Evolutionary conservation across 1,139 yeast species (phyloP), one percentile per base, ranked within the genome.

Genomic region (Geotrichum candidum): DNA sequence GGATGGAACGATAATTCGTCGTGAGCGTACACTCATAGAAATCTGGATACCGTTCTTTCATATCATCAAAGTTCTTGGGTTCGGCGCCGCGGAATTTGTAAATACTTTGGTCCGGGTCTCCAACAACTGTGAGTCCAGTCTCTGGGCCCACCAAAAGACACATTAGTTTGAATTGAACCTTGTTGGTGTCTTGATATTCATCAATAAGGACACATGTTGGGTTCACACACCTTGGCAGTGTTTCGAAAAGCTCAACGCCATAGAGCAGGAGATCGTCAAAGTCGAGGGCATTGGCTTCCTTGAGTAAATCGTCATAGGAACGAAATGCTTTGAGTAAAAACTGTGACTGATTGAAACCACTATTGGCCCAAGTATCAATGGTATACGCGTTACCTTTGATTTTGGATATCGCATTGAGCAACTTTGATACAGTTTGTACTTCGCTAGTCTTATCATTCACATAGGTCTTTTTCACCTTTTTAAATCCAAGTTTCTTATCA

Each of bases 31-130:
- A 11, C 35, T 74, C 73, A 7, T 73, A 66, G 1, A 73, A 68
- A 9, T 72, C 63, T 0, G 76, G 76, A 66, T 83, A 88, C 62
- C 78, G 74, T 0, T 73, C 69, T 48, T 73, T 72, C 91, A 94
- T 85, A 13, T 78, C 77, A 48, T 74, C 75, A 68, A 94, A 90
- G 69, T 90, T 91, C 18, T 78, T 77, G 0, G 87, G 79, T 53
- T 85, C 84, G 0, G 98, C 97, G 68, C 88, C 85, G 65, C 99
- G 52, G 22, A 63, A 63, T 11, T 56, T 90, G 72, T 94, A 94
- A 35, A 94, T 94, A 70, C 96, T 87, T 73, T 94, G 98, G 73
- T 94, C 97, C 0, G 97, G 96, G 69, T 94, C 99, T 0, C 99
- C 99, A 0, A 94, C 98, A 1, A 91, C 84, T 0, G 97, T 89